Evolutionary conservation across 1,139 yeast species (phyloP).

Genomic region (Citeromyces hawaiiensis): DNA sequence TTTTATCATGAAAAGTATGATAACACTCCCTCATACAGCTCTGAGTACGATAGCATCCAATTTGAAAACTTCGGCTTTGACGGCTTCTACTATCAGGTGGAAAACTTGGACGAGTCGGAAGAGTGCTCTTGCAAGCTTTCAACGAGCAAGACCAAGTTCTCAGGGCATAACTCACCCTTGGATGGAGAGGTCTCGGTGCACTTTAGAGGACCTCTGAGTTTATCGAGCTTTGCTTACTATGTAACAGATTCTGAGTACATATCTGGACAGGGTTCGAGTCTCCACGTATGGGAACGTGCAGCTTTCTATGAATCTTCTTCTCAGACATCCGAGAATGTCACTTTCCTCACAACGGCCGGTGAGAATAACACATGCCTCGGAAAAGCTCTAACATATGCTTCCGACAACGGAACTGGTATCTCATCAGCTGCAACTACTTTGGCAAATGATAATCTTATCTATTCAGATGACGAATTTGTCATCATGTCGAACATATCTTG

Average conservation of each 20-base stretch:
- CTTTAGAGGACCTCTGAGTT: slow-evolving; percentile 62
- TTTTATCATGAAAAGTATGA: no score
- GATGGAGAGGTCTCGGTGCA: slow-evolving; percentile 66
- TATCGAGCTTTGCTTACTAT: slow-evolving; percentile 55
- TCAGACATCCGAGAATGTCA: slow-evolving; percentile 37
- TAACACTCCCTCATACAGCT: no score
- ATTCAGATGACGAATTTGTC: slow-evolving; percentile 45
- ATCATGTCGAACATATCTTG: slow-evolving; percentile 50
- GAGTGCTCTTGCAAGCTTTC: slow-evolving; percentile 37
- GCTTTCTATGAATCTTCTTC: slow-evolving; percentile 29
- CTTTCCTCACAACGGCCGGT: slow-evolving; percentile 46
- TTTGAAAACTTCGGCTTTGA: slow-evolving; percentile 53
- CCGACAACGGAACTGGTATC: slow-evolving; percentile 27
- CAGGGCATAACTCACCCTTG: slow-evolving; percentile 56
- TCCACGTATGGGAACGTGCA: slow-evolving; percentile 24
- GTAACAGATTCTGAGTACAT: slow-evolving; percentile 20
- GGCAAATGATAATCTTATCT: slow-evolving; percentile 30
- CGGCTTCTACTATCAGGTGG: slow-evolving; percentile 50
- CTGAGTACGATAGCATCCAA: slow-evolving; percentile 25
- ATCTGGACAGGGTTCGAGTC: slow-evolving; percentile 17
- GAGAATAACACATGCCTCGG: slow-evolving; percentile 47
- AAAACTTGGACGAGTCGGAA: slow-evolving; percentile 24
- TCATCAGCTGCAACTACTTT: slow-evolving; percentile 33
- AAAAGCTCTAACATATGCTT: slow-evolving; percentile 42
- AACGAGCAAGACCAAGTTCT: slow-evolving; percentile 15